Conservation (phyloP, 352 stramenopile species). For the Phytophthora sp. region DNA sequence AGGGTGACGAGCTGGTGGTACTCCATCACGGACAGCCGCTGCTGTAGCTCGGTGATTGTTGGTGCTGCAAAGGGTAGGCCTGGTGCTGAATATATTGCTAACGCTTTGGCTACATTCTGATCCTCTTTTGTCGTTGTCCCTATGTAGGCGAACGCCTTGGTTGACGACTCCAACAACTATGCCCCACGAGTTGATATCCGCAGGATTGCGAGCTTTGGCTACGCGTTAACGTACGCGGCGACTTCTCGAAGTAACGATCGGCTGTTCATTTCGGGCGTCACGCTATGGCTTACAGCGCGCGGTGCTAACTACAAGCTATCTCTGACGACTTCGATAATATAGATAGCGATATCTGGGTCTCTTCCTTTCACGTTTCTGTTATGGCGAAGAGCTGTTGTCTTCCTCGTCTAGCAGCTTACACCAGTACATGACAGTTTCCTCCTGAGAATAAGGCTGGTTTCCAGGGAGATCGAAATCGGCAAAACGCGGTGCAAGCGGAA, state of each 20-base stretch:
- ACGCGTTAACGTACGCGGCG: slow-evolving; percentile 21
- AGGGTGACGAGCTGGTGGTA: slow-evolving; percentile 15
- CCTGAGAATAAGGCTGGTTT: slow-evolving; percentile 6
- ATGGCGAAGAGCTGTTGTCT: not conserved
- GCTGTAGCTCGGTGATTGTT: not conserved
- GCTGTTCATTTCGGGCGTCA: slow-evolving; percentile 6
- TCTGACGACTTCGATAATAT: slow-evolving; percentile 7
- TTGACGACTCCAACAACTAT: slow-evolving; percentile 23
- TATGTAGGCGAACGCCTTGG: slow-evolving; percentile 35
- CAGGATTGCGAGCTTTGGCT: slow-evolving; percentile 25
- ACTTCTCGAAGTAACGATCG: not conserved
- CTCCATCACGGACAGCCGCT: not conserved
- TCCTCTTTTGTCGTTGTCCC: slow-evolving; percentile 27
- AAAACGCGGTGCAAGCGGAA: not conserved
- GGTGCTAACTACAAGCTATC: not conserved
- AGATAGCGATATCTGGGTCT: too few species aligned
- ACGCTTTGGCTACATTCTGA: slow-evolving; percentile 32
- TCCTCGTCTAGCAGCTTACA: not conserved
- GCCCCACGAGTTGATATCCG: slow-evolving; percentile 25
- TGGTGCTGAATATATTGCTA: slow-evolving; percentile 4
- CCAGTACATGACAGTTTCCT: slow-evolving; percentile 8
- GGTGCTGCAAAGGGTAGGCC: slow-evolving; percentile 16
- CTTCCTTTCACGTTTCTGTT: not conserved
- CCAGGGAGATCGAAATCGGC: not conserved
- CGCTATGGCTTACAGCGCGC: not conserved